Evolutionary conservation across 2,329 filamentous ascomycete species (phyloP), one percentile per base, ranked within the genome.

Genomic region (Epicoccum sorghinum): DNA sequence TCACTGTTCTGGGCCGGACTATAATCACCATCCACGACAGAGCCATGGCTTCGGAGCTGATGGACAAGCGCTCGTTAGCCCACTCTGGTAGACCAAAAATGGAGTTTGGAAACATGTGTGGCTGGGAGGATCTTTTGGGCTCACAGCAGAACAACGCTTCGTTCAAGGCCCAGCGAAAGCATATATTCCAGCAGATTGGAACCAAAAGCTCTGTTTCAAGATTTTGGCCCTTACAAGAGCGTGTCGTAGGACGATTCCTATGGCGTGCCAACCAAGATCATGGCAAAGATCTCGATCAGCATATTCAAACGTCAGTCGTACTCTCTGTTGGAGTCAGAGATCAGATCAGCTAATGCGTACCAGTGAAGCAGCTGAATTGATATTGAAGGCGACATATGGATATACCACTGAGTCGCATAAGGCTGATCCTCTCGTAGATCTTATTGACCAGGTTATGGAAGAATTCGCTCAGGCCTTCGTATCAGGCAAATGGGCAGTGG

Each of bases 401-500:
- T 83, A 83, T 55, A 79, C 68, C 0, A 68, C 75, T 22, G 75
- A 78, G 30, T 60, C 72, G 1, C 68, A 75, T 9, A 61, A 61
- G 1, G 46, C 52, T 10, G 81, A 83, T 50, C 77, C 77, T 4
- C 65, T 82, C 2, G 73, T 82, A 3, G 69, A 78, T 24, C 53
- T 81, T 8, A 74, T 75, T 0, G 73, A 74, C 3, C 57, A 71
- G 23, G 72, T 75, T 1, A 71, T 82, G 61, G 66, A 66, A 0
- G 52, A 78, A 5, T 79, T 82, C 46, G 65, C 72, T 1, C 61
- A 74, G 22, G 74, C 77, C 4, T 70, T 65, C 10, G 68, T 76
- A 4, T 77, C 79, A 1, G 78, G 79, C 6, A 70, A 65, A 7
- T 82, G 75, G 75, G 56, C 74, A 7, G 79, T 83, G 4, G 80